Evolutionary conservation across 305 asterid species (phyloP).

Genomic region (Ilex paraguariensis): DNA sequence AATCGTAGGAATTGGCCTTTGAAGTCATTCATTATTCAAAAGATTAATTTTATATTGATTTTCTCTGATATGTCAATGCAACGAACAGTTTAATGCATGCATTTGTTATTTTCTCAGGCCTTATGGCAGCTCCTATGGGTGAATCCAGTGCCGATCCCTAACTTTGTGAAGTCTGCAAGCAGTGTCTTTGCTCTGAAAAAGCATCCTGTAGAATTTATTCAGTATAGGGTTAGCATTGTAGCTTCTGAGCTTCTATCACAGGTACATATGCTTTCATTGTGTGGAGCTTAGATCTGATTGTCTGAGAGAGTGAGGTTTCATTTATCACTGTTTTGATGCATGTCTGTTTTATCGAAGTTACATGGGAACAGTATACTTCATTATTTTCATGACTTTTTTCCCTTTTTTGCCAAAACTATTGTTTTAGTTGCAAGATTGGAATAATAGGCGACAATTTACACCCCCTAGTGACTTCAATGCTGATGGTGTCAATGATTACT

Average conservation of each 20-base stretch:
- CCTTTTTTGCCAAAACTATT: slow-evolving; percentile 8
- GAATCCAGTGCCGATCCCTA: slow-evolving; percentile 57
- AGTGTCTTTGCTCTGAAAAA: slow-evolving; percentile 52
- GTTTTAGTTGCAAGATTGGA: slow-evolving; percentile 96
- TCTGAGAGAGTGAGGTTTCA: not conserved
- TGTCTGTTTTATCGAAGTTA: not conserved
- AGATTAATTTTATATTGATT: too few species aligned
- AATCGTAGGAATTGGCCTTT: too few species aligned
- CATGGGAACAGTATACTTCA: too few species aligned
- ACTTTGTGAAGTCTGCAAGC: slow-evolving; percentile 44
- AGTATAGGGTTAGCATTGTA: slow-evolving; percentile 74
- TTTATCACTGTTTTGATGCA: not conserved
- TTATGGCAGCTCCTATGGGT: slow-evolving; percentile 97
- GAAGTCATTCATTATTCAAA: too few species aligned
- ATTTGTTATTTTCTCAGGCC: slow-evolving; percentile 46
- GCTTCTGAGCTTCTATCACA: slow-evolving; percentile 96
- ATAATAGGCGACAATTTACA: slow-evolving; percentile 85
- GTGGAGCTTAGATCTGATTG: not conserved
- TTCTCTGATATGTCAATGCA: too few species aligned
- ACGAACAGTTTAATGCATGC: slow-evolving; percentile 5
- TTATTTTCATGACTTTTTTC: too few species aligned
- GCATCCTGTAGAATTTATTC: slow-evolving; percentile 79
- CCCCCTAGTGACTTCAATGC: slow-evolving; percentile 90
- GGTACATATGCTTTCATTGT: slow-evolving; percentile 42
- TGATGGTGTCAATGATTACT: slow-evolving; percentile 83